Evolutionary conservation across 441 rosid genomes (phyloP).

Genomic region (Mallotus japonicus): DNA sequence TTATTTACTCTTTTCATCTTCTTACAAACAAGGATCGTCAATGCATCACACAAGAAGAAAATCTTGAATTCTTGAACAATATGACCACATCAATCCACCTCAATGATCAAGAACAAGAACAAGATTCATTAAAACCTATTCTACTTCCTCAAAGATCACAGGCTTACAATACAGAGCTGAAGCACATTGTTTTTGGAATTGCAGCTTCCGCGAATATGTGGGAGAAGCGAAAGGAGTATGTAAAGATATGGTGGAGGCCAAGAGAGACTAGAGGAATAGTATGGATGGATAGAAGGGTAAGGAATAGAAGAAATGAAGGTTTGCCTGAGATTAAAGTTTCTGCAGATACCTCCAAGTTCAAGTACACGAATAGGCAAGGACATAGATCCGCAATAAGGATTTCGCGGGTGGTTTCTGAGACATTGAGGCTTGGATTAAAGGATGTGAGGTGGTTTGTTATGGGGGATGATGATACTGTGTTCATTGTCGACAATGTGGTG

Average conservation of each 20-base stretch:
- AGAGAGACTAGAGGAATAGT: slow-evolving; percentile 64
- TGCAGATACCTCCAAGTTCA: slow-evolving; percentile 54
- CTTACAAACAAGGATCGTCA: slow-evolving; percentile 33
- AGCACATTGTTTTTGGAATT: slow-evolving; percentile 72
- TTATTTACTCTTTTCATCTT: slow-evolving; percentile 52
- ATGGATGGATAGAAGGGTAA: slow-evolving; percentile 64
- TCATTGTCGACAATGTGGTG: slow-evolving; percentile 66
- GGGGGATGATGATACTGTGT: slow-evolving; percentile 97
- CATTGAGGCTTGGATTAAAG: slow-evolving; percentile 55
- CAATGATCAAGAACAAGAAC: slow-evolving; percentile 16
- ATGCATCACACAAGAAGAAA: slow-evolving; percentile 29
- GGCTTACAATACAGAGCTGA: slow-evolving; percentile 45
- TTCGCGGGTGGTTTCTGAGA: slow-evolving; percentile 76
- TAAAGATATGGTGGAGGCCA: slow-evolving; percentile 80
- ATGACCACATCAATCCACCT: slow-evolving; percentile 27
- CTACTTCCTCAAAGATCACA: slow-evolving; percentile 23
- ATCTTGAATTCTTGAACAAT: slow-evolving; percentile 28
- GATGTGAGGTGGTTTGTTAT: slow-evolving; percentile 85
- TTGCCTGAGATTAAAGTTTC: slow-evolving; percentile 70
- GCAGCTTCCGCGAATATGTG: slow-evolving; percentile 64
- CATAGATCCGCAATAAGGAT: slow-evolving; percentile 72
- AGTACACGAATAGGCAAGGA: slow-evolving; percentile 66
- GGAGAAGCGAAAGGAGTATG: slow-evolving; percentile 77
- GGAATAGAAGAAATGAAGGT: slow-evolving; percentile 35
- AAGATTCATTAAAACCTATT: slow-evolving; percentile 15